Percentiles rank a stretch among this genome's conserved stretches.
These are phyloP conservation scores for Smittium mucronatum DNA, from an alignment of 371 early-diverging fungal genomes.

Conservation along the genomic window DNA sequence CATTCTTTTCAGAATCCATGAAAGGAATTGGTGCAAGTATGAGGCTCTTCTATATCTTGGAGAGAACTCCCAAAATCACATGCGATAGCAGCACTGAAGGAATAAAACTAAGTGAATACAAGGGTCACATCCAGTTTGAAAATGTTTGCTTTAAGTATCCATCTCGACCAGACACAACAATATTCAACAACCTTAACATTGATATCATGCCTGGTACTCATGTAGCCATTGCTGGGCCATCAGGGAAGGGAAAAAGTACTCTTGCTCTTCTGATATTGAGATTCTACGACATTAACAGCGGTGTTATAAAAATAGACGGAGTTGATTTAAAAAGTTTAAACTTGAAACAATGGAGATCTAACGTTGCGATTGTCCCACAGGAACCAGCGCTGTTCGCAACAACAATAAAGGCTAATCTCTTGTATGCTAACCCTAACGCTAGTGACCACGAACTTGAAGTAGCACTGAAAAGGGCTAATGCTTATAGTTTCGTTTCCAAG, in stretches of 20 bases:
- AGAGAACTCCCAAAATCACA: slow-evolving; percentile 41
- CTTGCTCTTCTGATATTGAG: slow-evolving; percentile 50
- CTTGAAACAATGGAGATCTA: slow-evolving; percentile 33
- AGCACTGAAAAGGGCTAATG: slow-evolving; percentile 45
- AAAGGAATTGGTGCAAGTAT: slow-evolving; percentile 69
- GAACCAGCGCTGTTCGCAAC: slow-evolving; percentile 74
- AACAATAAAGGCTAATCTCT: slow-evolving; percentile 66
- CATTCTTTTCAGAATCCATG: slow-evolving; percentile 69
- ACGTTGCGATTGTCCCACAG: slow-evolving; percentile 59
- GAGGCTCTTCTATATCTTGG: slow-evolving; percentile 53
- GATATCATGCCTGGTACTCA: slow-evolving; percentile 47
- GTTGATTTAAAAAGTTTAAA: slow-evolving; percentile 34
- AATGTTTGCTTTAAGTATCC: slow-evolving; percentile 59
- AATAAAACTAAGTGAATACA: slow-evolving; percentile 22
- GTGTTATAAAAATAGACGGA: slow-evolving; percentile 42
- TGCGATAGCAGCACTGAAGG: slow-evolving; percentile 15
- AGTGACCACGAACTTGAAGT: slow-evolving; percentile 42
- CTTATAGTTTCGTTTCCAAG: slow-evolving; percentile 54
- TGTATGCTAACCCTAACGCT: slow-evolving; percentile 44
- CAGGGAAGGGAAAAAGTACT: slow-evolving; percentile 65
- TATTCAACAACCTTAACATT: slow-evolving; percentile 49
- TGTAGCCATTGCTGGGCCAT: slow-evolving; percentile 43
- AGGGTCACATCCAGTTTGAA: slow-evolving; percentile 49
- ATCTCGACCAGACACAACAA: slow-evolving; percentile 42
- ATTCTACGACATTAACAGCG: slow-evolving; percentile 46